These are phyloP conservation scores for Fusarium continuum DNA, from an alignment of 2,329 filamentous ascomycete species.

Conservation along the genomic window DNA sequence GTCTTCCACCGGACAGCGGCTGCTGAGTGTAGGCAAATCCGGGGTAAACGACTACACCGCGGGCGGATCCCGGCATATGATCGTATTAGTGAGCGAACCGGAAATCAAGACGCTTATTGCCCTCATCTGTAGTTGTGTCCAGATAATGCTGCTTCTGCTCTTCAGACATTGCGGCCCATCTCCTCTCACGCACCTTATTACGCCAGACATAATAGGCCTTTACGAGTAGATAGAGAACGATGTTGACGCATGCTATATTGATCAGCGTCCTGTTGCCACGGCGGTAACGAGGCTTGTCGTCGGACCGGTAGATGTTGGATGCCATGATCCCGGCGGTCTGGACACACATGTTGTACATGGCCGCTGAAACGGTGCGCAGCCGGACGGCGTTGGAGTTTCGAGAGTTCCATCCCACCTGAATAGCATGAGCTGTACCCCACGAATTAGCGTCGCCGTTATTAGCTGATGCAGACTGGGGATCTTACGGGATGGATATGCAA, in stretches of 20 bases:
- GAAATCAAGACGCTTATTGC: slow-evolving; percentile 23
- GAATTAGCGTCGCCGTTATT: slow-evolving; percentile 7
- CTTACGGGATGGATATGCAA: slow-evolving; percentile 47
- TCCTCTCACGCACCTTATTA: slow-evolving; percentile 40
- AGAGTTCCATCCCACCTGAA: slow-evolving; percentile 59
- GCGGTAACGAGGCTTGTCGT: slow-evolving; percentile 55
- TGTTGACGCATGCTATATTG: slow-evolving; percentile 38
- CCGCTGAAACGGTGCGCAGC: slow-evolving; percentile 68
- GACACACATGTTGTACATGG: slow-evolving; percentile 56
- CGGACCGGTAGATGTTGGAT: slow-evolving; percentile 58
- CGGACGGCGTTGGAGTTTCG: slow-evolving; percentile 70
- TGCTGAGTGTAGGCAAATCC: neutral
- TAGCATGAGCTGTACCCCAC: slow-evolving; percentile 51
- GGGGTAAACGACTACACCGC: slow-evolving; percentile 5
- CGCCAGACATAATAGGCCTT: slow-evolving; percentile 54
- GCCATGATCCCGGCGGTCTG: slow-evolving; percentile 57
- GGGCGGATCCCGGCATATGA: slow-evolving; percentile 2
- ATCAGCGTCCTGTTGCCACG: slow-evolving; percentile 55
- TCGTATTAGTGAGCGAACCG: slow-evolving; percentile 17
- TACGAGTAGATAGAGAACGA: slow-evolving; percentile 50
- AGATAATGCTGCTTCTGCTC: slow-evolving; percentile 8
- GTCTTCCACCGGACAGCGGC: neutral
- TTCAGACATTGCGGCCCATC: slow-evolving; percentile 19
- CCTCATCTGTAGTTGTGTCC: slow-evolving; percentile 18
- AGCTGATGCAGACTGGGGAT: neutral